Percentiles rank a stretch among this genome's conserved stretches.
These are phyloP conservation scores for Trichophyton rubrum DNA, from an alignment of 2,329 filamentous ascomycete species.

Conservation along the genomic window DNA sequence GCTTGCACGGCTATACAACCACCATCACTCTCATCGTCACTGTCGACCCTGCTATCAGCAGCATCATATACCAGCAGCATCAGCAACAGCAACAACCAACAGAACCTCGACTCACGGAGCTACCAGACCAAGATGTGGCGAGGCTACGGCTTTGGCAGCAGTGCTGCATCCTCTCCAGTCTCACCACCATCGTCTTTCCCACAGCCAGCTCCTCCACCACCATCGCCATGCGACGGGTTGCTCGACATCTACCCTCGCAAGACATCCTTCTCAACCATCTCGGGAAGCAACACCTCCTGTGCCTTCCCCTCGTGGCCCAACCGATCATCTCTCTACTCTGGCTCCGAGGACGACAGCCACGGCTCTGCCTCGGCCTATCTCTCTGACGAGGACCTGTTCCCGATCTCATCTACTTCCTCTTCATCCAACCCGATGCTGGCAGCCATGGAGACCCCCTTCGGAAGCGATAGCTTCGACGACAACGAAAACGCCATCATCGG, in stretches of 20 bases:
- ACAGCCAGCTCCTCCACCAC: constrained; percentile 28
- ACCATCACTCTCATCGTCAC: constrained; percentile 1
- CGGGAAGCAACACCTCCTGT: constrained; percentile 30
- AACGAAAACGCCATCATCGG: constrained; percentile 15
- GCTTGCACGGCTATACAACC: constrained; percentile 4
- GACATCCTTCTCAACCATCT: constrained; percentile 28
- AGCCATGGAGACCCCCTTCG: background rate
- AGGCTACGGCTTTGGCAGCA: constrained; percentile 13
- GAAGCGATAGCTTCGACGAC: background rate
- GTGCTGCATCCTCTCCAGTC: constrained; percentile 14
- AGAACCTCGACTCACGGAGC: background rate
- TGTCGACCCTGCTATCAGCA: background rate
- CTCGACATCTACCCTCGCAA: constrained; percentile 33
- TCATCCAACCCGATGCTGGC: constrained; percentile 3
- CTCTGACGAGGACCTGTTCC: constrained; percentile 32
- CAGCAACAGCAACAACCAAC: background rate
- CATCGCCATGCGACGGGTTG: constrained; percentile 27
- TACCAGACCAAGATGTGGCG: constrained; percentile 10
- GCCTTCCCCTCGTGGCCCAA: constrained; percentile 36
- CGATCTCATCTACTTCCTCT: constrained; percentile 20
- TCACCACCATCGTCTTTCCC: constrained; percentile 22
- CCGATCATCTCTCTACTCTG: constrained; percentile 26
- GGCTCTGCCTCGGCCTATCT: constrained; percentile 25
- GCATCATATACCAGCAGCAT: background rate
- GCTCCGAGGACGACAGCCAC: constrained; percentile 19